Percentiles rank a stretch among this genome's conserved stretches.
Evolutionary conservation across 768 basidiomycete genomes (phyloP).

Genomic region (Russula abietina): DNA sequence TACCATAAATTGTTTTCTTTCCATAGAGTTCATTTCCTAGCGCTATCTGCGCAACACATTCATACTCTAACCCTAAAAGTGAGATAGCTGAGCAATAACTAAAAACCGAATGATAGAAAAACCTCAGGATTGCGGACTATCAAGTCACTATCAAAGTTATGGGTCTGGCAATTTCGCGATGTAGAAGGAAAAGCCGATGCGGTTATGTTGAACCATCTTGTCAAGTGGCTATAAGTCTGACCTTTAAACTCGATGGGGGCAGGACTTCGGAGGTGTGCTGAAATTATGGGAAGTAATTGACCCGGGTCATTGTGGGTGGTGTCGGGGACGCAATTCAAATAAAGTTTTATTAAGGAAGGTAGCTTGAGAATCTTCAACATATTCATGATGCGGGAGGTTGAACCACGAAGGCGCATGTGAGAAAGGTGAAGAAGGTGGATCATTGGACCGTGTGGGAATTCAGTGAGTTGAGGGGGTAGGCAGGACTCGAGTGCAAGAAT

Average conservation of each 20-base stretch:
- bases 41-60: too few species aligned
- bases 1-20: too few species aligned
- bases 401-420: not conserved
- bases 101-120: slow-evolving; percentile 1
- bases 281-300: slow-evolving; percentile 7
- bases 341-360: slow-evolving; percentile 1
- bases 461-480: not conserved
- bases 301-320: too few species aligned
- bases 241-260: not conserved
- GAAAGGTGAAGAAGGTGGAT: slow-evolving; percentile 10
- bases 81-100: too few species aligned
- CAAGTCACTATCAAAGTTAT: not conserved
- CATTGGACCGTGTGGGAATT: not conserved
- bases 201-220: not conserved
- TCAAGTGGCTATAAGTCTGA: not conserved
- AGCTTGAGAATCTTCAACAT: slow-evolving; percentile 3
- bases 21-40: too few species aligned
- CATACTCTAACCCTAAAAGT: too few species aligned
- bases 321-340: not conserved
- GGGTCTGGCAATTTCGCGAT: not conserved
- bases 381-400: slow-evolving; percentile 1
- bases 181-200: not conserved
- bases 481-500: not conserved
- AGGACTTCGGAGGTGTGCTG: not conserved
- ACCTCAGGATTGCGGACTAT: not conserved